Evolutionary conservation across 345 rosid species (phyloP), one percentile per base, ranked within the genome.

Genomic region (Gossypium australe): DNA sequence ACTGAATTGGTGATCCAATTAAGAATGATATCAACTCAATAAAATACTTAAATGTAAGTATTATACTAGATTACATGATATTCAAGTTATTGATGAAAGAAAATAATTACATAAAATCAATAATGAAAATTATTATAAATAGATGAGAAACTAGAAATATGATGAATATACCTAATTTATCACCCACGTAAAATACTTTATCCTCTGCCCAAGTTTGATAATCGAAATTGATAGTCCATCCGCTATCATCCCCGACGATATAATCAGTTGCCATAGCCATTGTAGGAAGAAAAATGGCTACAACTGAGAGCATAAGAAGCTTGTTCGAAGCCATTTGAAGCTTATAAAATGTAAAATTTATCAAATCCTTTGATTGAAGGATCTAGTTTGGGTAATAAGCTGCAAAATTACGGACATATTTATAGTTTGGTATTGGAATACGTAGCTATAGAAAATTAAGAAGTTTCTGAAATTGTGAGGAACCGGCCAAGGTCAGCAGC

Each of bases 181-280:
- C 88, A 1, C 86, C 86, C 12, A 85, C 77, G 0, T 25, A 25
- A 51, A 85, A 85, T 2, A 44, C 71, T 73, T 79, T 82, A 75
- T 61, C 78, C 0, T 29, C 27, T 43, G 84, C 81, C 86, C 88
- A 85, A 58, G 57, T n/a, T 13, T 73, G 51, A 77, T 81, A 82
- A 68, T 82, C 58, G 24, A 59, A 66, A 11, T n/a, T 48, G 10
- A 16, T 4, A 0, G 47, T 82, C 86, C 86, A 85, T 20, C 86
- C 84, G 3, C 49, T 13, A 0, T 55, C 68, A 64, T 75, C 88
- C 3, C 86, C 88, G 11, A 85, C 86, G 9, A 72, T 49, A 43
- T 67, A 64, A 3, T 81, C 77, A 2, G 73, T 76, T 2, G 86
- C 86, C 63, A 66, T 27, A 17, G 78, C 70, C 7, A 78, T 16